Conservation (phyloP, 179 eudicot species). For the Gypsophila paniculata region DNA sequence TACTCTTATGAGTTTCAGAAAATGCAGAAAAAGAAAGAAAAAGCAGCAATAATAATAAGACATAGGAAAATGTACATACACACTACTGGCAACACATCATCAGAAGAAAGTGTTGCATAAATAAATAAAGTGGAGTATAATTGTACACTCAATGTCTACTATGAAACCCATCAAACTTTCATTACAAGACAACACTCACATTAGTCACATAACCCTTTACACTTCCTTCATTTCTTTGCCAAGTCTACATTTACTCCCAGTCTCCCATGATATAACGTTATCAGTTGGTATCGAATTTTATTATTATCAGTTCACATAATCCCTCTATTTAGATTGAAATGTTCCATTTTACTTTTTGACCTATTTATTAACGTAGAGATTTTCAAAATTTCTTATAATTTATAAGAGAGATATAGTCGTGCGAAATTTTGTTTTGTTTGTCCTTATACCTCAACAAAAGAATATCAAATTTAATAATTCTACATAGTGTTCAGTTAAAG, state of each 20-base stretch:
- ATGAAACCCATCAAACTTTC: constrained; percentile 31
- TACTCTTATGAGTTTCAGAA: background rate
- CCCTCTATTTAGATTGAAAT: no score
- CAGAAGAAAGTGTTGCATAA: constrained; percentile 5
- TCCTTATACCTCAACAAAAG: no score
- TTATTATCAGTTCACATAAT: no score
- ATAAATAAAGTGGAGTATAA: constrained; percentile 8
- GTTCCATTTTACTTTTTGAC: no score
- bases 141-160: constrained; percentile 31
- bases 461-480: no score
- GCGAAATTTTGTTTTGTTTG: no score
- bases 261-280: background rate
- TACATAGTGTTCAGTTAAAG: no score
- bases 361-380: no score
- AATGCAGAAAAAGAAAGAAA: constrained; percentile 2
- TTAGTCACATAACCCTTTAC: background rate
- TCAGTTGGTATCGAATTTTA: no score
- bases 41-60: background rate
- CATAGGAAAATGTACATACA: constrained; percentile 4
- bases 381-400: no score
- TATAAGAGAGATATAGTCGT: no score
- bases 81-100: constrained; percentile 10
- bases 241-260: background rate
- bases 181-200: constrained; percentile 31
- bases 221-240: background rate